Evolutionary conservation across 352 stramenopile species (phyloP).

Genomic region (Globisporangium spinosum): DNA sequence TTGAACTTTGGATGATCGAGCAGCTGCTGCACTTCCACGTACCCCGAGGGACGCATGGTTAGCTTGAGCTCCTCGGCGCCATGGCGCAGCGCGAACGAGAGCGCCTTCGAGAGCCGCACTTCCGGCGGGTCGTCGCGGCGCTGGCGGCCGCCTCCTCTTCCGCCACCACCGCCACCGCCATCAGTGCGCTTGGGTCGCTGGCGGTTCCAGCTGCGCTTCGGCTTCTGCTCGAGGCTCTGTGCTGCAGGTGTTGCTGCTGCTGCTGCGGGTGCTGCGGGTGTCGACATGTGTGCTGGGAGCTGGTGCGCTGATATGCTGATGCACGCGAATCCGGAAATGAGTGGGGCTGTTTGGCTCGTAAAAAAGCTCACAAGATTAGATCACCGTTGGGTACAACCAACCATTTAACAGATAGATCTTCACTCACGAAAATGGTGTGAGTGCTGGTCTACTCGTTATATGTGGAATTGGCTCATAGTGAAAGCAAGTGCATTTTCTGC

Average conservation of each 20-base stretch:
- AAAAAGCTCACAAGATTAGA: no score
- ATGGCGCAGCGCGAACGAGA: conserved; percentile 76
- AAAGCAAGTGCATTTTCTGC: no score
- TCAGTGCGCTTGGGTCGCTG: not conserved
- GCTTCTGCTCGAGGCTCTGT: not conserved
- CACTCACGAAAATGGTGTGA: no score
- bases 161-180: not conserved
- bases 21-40: conserved; percentile 49
- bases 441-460: no score
- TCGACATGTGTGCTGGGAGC: not conserved
- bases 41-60: conserved; percentile 67
- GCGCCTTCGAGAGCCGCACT: conserved; percentile 71
- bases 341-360: no score
- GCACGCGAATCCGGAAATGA: not conserved
- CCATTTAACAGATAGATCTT: no score
- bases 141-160: conserved; percentile 5
- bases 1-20: conserved; percentile 53
- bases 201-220: not conserved
- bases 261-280: not conserved
- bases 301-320: not conserved
- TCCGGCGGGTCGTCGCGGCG: conserved; percentile 41
- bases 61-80: conserved; percentile 63
- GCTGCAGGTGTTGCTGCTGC: not conserved
- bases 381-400: no score
- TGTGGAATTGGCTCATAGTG: no score